Evolutionary conservation across 106 monocot species (phyloP), one percentile per base, ranked within the genome.

Genomic region (Dendrobium catenatum): DNA sequence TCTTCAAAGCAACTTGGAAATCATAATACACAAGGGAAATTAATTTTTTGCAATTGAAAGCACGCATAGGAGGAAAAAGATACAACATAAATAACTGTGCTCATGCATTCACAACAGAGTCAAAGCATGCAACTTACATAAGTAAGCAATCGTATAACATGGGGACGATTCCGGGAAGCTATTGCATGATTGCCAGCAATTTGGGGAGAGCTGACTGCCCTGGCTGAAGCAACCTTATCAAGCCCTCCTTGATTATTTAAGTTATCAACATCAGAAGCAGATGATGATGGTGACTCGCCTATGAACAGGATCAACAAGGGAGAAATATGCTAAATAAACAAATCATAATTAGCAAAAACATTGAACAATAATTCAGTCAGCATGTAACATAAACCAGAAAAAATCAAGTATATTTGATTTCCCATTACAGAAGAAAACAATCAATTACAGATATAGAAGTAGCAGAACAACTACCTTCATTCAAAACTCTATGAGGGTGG

Each of bases 241-340:
- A 89, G 29, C 40, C 79, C 82, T 68, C 81, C 83, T 68, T 85
- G 87, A 78, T 93, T 95, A 59, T 95, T 93, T 72, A 95, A 80
- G 77, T 95, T 99, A 83, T 99, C 95, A 86, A 99, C 72, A 86
- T 99, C 98, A 15, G 98, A 99, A 59, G 95, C 93, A 82, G 98
- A 99, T 58, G 98, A 99, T 1, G 98, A 99, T 76, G 98, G 98
- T 67, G 98, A 99, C 72, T 99, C 98, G 83, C 98, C 98, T 99
- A 88, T 55, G 79, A 82, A 55, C 80, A 80, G 42, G 56, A 80
- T 77, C 24, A 70, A 8, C 61, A 74, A 42, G 41, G 9, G 18
- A 49, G 48, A 22, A 11, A 80, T 55, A 75, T 27, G 31, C 18
- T 29, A 42, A 24, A 29, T 6, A 11, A 82, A 29, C 2, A 13